Conservation (phyloP, 2,329 filamentous ascomycete genomes). For the Lasiodiplodia theobromae region DNA sequence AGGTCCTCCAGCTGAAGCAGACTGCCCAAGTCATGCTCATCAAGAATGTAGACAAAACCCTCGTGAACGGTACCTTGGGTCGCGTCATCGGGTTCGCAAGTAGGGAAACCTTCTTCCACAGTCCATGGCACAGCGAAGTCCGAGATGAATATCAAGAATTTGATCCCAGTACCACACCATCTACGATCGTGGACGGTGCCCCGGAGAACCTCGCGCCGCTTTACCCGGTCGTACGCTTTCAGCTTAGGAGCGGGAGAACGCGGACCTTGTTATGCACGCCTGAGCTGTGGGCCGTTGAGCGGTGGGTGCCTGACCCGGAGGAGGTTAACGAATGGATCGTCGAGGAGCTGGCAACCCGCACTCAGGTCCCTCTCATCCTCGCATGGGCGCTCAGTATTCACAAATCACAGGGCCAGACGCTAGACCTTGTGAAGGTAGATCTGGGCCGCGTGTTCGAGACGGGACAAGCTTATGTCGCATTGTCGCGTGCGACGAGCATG, state of each 20-base stretch:
- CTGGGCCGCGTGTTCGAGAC: conserved; percentile 60
- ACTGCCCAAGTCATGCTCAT: conserved; percentile 21
- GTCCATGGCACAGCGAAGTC: neutral
- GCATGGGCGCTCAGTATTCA: conserved; percentile 71
- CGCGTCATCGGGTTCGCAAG: conserved; percentile 43
- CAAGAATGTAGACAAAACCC: conserved; percentile 35
- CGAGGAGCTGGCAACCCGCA: conserved; percentile 58
- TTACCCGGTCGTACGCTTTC: conserved; percentile 9
- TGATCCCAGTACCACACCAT: neutral
- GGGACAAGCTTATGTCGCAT: conserved; percentile 69
- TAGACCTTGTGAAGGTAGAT: conserved; percentile 65
- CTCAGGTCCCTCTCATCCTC: conserved; percentile 66
- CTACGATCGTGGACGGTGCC: neutral
- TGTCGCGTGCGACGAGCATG: conserved; percentile 14
- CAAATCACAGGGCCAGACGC: conserved; percentile 67
- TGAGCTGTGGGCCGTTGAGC: neutral
- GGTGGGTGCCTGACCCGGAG: neutral
- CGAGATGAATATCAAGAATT: neutral
- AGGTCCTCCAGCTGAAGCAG: conserved; percentile 9
- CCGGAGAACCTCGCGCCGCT: conserved; percentile 33
- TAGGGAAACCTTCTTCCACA: neutral
- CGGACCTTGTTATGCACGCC: neutral
- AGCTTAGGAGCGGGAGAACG: neutral
- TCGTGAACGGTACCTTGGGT: conserved; percentile 48
- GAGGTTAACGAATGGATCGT: neutral